These are phyloP conservation scores for Metschnikowia colocasiae DNA, from an alignment of 805 yeast species.

Conservation along the genomic window DNA sequence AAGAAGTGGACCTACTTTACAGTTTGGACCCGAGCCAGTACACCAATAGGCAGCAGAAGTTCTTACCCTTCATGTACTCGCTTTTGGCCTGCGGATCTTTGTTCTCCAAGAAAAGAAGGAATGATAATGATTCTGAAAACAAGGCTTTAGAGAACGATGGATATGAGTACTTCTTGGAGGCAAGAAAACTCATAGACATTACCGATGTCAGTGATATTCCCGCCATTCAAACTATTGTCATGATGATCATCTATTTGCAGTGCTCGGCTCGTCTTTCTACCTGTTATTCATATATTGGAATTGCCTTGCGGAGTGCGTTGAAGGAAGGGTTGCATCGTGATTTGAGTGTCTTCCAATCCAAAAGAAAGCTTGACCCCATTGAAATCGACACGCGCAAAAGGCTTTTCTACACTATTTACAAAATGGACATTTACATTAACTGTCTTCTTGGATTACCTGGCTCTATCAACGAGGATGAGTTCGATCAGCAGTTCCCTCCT, in stretches of 20 bases:
- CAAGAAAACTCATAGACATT: slow-evolving; percentile 73
- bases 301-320: slow-evolving; percentile 77
- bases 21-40: slow-evolving; percentile 69
- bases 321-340: slow-evolving; percentile 82
- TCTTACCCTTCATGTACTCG: slow-evolving; percentile 76
- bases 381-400: slow-evolving; percentile 82
- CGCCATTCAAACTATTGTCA: slow-evolving; percentile 81
- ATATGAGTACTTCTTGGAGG: slow-evolving; percentile 73
- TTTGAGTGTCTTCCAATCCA: slow-evolving; percentile 46
- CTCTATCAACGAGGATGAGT: slow-evolving; percentile 69
- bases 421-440: slow-evolving; percentile 86
- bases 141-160: slow-evolving; percentile 68
- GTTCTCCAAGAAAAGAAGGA: slow-evolving; percentile 45
- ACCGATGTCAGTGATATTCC: slow-evolving; percentile 79
- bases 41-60: slow-evolving; percentile 68
- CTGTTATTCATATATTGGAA: slow-evolving; percentile 86
- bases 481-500: slow-evolving; percentile 81
- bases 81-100: slow-evolving; percentile 88
- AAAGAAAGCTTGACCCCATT: slow-evolving; percentile 62
- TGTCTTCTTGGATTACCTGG: slow-evolving; percentile 84
- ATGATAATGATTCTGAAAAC: slow-evolving; percentile 16
- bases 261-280: slow-evolving; percentile 85
- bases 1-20: slow-evolving; percentile 71
- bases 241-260: slow-evolving; percentile 81
- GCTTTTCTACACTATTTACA: slow-evolving; percentile 83